These are phyloP conservation scores for Rosa lucieae DNA, from an alignment of 306 rosid species.

Conservation along the genomic window DNA sequence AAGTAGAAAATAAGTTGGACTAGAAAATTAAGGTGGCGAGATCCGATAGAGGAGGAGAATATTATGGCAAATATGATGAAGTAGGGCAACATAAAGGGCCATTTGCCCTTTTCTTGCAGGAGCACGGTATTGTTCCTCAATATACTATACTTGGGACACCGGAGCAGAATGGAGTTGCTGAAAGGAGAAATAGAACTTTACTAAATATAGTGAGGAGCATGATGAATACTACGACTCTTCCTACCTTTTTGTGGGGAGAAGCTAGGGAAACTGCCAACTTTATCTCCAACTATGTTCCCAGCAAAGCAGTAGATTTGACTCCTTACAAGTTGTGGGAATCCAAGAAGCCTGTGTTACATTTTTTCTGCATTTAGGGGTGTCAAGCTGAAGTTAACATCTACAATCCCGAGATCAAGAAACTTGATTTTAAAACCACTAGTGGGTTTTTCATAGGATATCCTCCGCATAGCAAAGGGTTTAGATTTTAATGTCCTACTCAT, in stretches of 20 bases:
- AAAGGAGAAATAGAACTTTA: background rate
- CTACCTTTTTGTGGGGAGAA: background rate
- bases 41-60: background rate
- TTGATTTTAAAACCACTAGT: too few species aligned
- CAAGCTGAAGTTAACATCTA: background rate
- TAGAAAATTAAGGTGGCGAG: background rate
- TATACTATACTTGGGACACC: background rate
- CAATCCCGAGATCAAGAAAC: background rate
- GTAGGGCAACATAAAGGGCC: background rate
- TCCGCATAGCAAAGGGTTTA: background rate
- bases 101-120: background rate
- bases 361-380: background rate
- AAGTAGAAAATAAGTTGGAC: background rate
- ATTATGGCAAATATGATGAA: background rate
- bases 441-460: background rate
- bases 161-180: background rate
- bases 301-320: background rate
- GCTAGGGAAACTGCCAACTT: background rate
- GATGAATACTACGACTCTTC: background rate
- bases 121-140: background rate
- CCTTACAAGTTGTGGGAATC: background rate
- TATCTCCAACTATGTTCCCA: background rate
- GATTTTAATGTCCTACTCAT: background rate
- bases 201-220: background rate
- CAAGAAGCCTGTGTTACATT: background rate